phyloP scores from a whole-genome alignment of 2,329 filamentous ascomycete species.

The Fusarium piperis region DNA sequence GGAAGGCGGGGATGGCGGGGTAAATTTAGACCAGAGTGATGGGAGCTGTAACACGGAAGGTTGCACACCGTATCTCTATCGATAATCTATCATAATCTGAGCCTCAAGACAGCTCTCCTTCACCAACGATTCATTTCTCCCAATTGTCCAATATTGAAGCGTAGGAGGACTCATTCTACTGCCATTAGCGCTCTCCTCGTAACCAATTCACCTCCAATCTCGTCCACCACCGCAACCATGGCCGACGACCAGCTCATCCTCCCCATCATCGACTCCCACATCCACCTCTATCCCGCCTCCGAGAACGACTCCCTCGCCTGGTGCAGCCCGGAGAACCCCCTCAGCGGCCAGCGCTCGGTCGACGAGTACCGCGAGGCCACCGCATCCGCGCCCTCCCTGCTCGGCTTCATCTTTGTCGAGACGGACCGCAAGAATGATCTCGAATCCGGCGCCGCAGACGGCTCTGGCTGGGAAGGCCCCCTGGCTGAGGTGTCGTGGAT shows the following conservation, averaged over 20 bases:
- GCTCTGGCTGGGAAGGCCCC: slow-evolving; percentile 71
- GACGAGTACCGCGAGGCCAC: slow-evolving; percentile 67
- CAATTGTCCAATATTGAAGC: neutral
- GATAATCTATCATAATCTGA: neutral
- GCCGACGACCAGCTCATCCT: slow-evolving; percentile 53
- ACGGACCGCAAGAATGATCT: slow-evolving; percentile 76
- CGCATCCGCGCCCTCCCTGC: slow-evolving; percentile 54
- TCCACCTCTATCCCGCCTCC: slow-evolving; percentile 82
- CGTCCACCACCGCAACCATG: slow-evolving; percentile 41
- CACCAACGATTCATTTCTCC: neutral
- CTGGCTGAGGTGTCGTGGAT: slow-evolving; percentile 78
- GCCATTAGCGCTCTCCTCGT: neutral
- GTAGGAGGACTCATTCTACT: neutral
- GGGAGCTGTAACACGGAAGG: neutral
- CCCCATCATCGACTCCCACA: slow-evolving; percentile 87
- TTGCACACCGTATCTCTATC: slow-evolving; percentile 22
- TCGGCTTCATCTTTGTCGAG: slow-evolving; percentile 85
- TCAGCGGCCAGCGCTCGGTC: slow-evolving; percentile 72
- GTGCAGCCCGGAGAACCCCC: slow-evolving; percentile 67
- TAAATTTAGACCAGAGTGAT: slow-evolving; percentile 11
- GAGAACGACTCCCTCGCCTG: slow-evolving; percentile 76
- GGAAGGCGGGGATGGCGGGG: slow-evolving; percentile 30
- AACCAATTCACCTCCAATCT: neutral
- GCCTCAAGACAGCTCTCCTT: neutral
- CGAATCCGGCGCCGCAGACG: slow-evolving; percentile 54